Percentiles rank a stretch among this genome's conserved stretches.
These are phyloP conservation scores for Nicotiana knightiana DNA, from an alignment of 257 asterid species.

Conservation along the genomic window DNA sequence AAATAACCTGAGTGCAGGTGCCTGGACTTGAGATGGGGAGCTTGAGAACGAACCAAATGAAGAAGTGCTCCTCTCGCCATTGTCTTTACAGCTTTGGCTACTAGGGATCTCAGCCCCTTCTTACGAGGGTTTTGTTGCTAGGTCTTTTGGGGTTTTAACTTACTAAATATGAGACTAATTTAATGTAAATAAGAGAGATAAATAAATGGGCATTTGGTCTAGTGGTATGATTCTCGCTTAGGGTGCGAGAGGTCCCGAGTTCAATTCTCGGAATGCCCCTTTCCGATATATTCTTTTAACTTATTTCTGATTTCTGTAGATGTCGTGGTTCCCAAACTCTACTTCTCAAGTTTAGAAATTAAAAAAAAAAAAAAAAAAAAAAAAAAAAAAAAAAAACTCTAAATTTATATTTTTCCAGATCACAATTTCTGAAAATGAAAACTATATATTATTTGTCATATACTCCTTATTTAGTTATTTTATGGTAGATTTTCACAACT, in stretches of 20 bases:
- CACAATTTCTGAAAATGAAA: too few species aligned
- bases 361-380: too few species aligned
- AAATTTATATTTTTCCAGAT: too few species aligned
- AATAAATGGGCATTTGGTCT: conserved; percentile 56
- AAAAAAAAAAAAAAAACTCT: too few species aligned
- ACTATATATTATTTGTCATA: too few species aligned
- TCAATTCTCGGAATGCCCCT: conserved; percentile 88
- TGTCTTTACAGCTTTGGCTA: background rate
- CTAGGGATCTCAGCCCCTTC: background rate
- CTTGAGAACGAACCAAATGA: conserved; percentile 50
- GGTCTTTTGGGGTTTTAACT: too few species aligned
- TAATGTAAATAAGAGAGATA: rapidly evolving
- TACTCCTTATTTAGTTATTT: too few species aligned
- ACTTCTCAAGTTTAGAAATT: too few species aligned
- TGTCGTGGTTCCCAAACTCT: too few species aligned
- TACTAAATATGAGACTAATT: too few species aligned
- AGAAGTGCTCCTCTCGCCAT: conserved; percentile 59
- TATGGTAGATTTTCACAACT: too few species aligned
- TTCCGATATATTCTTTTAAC: background rate
- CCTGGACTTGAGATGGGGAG: conserved; percentile 26
- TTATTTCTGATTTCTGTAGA: too few species aligned
- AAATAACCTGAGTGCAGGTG: conserved; percentile 44
- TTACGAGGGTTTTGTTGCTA: background rate
- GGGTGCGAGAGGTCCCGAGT: conserved; percentile 95
- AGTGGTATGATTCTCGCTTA: conserved; percentile 83